Percentiles rank a stretch among this genome's conserved stretches.
Evolutionary conservation across 768 basidiomycete genomes (phyloP).

Genomic region (Panellus pusillus): DNA sequence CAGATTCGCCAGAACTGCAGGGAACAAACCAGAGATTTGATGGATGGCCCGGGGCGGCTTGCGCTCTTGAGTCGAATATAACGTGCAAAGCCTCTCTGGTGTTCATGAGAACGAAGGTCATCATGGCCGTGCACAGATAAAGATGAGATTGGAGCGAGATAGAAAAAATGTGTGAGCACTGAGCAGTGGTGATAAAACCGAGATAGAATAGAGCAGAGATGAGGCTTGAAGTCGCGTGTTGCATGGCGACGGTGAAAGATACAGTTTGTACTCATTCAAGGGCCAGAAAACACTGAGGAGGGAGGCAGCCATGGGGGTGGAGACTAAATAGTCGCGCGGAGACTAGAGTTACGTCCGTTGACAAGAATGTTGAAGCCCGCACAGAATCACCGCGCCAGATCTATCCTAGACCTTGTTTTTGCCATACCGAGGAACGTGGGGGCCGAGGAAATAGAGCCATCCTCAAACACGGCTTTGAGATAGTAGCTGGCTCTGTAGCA

Average conservation of each 20-base stretch:
- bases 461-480: slow-evolving; percentile 11
- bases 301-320: slow-evolving; percentile 11
- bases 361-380: neutral
- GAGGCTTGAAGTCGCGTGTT: neutral
- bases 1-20: slow-evolving; percentile 44
- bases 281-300: slow-evolving; percentile 5
- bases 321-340: slow-evolving; percentile 7
- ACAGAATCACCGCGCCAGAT: slow-evolving; percentile 22
- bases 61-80: slow-evolving; percentile 56
- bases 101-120: slow-evolving; percentile 49
- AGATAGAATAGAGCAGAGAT: slow-evolving; percentile 7
- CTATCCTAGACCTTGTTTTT: slow-evolving; percentile 18
- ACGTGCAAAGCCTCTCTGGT: slow-evolving; percentile 47
- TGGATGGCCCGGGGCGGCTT: slow-evolving; percentile 57
- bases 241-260: slow-evolving; percentile 25
- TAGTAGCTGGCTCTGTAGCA: slow-evolving; percentile 24
- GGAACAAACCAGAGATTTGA: slow-evolving; percentile 53
- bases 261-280: slow-evolving; percentile 6
- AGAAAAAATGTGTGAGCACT: slow-evolving; percentile 13
- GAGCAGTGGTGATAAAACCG: slow-evolving; percentile 4
- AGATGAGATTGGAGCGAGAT: neutral
- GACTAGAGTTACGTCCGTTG: neutral
- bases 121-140: slow-evolving; percentile 44
- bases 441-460: slow-evolving; percentile 1
- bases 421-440: slow-evolving; percentile 10